Percentiles rank a stretch among this genome's conserved stretches.
phyloP scores from a whole-genome alignment of 176 grass and related monocot species.

The Luzula sylvatica region DNA sequence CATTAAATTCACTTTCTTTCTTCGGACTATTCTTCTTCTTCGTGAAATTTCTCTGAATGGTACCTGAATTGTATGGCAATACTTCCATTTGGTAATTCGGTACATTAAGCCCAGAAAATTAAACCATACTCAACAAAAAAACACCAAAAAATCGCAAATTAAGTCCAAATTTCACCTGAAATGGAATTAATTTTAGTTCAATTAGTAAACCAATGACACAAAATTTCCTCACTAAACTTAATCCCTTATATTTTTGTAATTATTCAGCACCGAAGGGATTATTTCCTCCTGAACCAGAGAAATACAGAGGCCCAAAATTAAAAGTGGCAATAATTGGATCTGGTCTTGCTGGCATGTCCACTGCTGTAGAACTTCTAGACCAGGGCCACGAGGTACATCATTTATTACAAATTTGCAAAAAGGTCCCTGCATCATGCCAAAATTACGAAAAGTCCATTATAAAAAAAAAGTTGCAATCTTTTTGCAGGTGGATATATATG shows the following conservation, averaged over 20 bases:
- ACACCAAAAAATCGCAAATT: neutral
- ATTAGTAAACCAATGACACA: neutral
- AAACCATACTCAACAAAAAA: neutral
- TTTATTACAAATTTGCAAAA: too few species aligned
- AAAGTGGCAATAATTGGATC: conserved; percentile 88
- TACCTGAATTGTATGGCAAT: too few species aligned
- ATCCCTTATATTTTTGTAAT: neutral
- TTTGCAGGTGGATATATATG: conserved; percentile 90
- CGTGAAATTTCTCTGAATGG: neutral
- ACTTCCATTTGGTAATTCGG: too few species aligned
- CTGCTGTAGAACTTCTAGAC: conserved; percentile 90
- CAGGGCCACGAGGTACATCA: conserved; percentile 82
- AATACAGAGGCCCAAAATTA: conserved; percentile 77
- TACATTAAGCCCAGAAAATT: neutral
- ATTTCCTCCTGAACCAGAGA: conserved; percentile 74
- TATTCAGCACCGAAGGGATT: conserved; percentile 78
- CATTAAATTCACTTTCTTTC: neutral
- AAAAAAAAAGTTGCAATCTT: neutral
- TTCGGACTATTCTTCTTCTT: neutral
- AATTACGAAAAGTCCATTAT: too few species aligned
- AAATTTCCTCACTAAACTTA: neutral
- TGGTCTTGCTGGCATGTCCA: conserved; percentile 91
- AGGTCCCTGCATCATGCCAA: too few species aligned
- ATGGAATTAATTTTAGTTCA: neutral
- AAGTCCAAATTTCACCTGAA: neutral